Percentiles rank a stretch among this genome's conserved stretches.
Conservation (phyloP, 2,329 filamentous ascomycete species). For the Penicillium sp. region DNA sequence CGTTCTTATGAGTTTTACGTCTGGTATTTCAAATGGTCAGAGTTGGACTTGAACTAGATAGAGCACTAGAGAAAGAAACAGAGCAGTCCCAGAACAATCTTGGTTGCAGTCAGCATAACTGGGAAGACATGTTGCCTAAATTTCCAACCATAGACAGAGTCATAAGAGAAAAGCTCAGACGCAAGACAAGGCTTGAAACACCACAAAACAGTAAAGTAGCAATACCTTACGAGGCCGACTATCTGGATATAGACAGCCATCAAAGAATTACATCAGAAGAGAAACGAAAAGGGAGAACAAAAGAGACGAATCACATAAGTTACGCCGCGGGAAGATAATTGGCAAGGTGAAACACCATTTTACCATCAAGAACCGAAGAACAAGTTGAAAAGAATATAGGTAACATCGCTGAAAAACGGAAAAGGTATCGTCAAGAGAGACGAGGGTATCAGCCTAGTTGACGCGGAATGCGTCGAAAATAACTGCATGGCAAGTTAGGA, state of each 20-base stretch:
- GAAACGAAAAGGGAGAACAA: not conserved
- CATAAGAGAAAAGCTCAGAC: not conserved
- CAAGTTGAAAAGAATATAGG: conserved; percentile 1
- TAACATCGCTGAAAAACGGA: conserved; percentile 26
- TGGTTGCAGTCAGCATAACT: not conserved
- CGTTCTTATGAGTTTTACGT: too few relatives aligned
- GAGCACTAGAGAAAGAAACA: not conserved
- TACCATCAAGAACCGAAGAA: conserved; percentile 15
- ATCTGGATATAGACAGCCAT: not conserved
- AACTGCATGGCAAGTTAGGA: conserved; percentile 22
- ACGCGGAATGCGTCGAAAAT: conserved; percentile 40
- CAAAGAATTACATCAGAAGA: conserved; percentile 20
- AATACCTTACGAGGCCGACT: conserved; percentile 8
- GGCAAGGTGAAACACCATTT: conserved; percentile 24
- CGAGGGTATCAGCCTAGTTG: conserved; percentile 24
- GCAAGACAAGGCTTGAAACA: not conserved
- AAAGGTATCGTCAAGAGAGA: conserved; percentile 8
- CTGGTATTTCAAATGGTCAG: too few relatives aligned
- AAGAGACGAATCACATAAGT: conserved; percentile 6
- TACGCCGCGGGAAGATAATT: conserved; percentile 12
- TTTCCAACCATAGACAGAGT: not conserved
- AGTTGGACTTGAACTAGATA: too few relatives aligned
- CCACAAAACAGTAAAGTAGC: not conserved
- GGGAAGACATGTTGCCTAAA: not conserved
- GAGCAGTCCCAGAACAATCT: not conserved